Conservation (phyloP, 805 yeast genomes). For the Saccharomyces jurei region DNA sequence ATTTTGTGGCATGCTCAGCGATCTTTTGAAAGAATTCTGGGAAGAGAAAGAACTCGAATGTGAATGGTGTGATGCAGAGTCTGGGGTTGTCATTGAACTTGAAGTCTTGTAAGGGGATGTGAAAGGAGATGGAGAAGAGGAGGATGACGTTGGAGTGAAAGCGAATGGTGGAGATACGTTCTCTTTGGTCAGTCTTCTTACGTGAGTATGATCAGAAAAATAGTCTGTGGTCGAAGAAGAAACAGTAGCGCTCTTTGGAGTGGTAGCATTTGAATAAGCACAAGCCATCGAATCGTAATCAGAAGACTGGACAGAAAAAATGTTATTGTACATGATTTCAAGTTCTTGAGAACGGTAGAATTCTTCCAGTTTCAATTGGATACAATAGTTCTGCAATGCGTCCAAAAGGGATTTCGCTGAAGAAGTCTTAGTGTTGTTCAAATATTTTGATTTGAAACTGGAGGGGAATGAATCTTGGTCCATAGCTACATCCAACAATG, state of each 20-base stretch:
- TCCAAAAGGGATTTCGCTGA: constrained; percentile 6
- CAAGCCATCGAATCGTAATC: not conserved
- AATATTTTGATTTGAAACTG: constrained; percentile 27
- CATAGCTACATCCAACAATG: constrained; percentile 17
- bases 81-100: constrained; percentile 9
- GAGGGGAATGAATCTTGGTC: constrained; percentile 21
- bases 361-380: constrained; percentile 18
- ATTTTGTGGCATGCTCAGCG: constrained; percentile 8
- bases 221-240: constrained; percentile 18
- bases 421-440: constrained; percentile 5
- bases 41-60: constrained; percentile 4
- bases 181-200: not conserved
- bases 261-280: not conserved
- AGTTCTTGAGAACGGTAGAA: constrained; percentile 23
- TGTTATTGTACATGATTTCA: not conserved
- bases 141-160: constrained; percentile 6
- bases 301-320: constrained; percentile 3
- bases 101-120: constrained; percentile 16
- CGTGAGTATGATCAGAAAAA: not conserved
- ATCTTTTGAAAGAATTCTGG: constrained; percentile 2
- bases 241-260: constrained; percentile 4
- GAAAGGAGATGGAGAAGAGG: constrained; percentile 18
- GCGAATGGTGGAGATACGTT: not conserved
- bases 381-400: constrained; percentile 13
- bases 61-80: constrained; percentile 9